phyloP scores from a whole-genome alignment of 352 stramenopile species.

The Albugo candida region DNA sequence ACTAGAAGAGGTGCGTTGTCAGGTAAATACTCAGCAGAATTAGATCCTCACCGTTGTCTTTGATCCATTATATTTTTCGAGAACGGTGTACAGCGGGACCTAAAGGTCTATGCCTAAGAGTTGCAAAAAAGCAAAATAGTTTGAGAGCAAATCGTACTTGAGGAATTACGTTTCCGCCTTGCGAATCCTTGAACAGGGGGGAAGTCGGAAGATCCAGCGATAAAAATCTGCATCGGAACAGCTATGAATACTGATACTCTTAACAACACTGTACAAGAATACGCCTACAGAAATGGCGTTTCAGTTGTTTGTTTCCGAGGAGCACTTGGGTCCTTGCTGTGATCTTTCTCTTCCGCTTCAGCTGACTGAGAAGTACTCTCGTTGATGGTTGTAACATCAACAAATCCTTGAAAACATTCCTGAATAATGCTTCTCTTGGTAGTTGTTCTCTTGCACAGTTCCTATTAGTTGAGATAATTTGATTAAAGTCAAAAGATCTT shows the following conservation, averaged over 20 bases:
- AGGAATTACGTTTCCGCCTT: slow-evolving; percentile 93
- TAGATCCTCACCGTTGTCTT: slow-evolving; percentile 30
- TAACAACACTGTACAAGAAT: too few relatives aligned
- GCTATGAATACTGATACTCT: too few relatives aligned
- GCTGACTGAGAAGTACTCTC: slow-evolving; percentile 19
- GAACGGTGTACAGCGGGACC: slow-evolving; percentile 90
- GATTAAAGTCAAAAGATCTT: slow-evolving; percentile 1
- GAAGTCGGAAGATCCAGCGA: slow-evolving; percentile 95
- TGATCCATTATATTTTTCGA: slow-evolving; percentile 94
- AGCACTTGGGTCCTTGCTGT: slow-evolving; percentile 2
- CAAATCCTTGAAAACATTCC: slow-evolving; percentile 89
- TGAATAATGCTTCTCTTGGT: slow-evolving; percentile 86
- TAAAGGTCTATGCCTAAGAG: slow-evolving; percentile 14
- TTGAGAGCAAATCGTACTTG: slow-evolving; percentile 23
- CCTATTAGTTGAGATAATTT: slow-evolving; percentile 13
- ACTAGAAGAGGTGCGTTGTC: slow-evolving; percentile 13
- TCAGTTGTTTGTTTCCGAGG: slow-evolving; percentile 15
- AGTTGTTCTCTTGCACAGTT: slow-evolving; percentile 68
- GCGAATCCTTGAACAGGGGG: slow-evolving; percentile 96
- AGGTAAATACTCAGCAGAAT: neutral
- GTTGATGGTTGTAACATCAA: slow-evolving; percentile 82
- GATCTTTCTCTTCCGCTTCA: slow-evolving; percentile 14
- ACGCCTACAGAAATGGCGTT: slow-evolving; percentile 47
- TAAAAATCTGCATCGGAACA: slow-evolving; percentile 67
- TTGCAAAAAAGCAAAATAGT: neutral